Conservation (phyloP, 345 rosid species). For the Citropsis articulata region DNA sequence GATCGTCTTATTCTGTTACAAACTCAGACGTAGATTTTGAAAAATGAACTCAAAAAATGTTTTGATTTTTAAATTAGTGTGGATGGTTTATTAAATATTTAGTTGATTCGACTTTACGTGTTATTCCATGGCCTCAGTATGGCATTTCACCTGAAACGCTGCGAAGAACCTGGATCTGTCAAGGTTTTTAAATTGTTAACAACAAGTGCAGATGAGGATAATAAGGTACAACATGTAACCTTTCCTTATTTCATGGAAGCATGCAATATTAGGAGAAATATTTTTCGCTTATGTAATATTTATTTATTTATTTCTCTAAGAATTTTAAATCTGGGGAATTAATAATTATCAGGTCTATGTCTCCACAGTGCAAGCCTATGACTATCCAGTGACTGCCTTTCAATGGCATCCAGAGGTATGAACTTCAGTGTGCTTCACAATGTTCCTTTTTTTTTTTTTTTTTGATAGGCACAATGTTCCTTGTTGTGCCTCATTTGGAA, state of each 20-base stretch:
- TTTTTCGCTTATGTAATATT: background rate
- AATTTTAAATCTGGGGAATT: background rate
- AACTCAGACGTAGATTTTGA: background rate
- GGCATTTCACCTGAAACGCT: conserved; percentile 69
- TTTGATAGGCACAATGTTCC: background rate
- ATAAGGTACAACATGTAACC: conserved; percentile 42
- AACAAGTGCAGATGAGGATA: conserved; percentile 59
- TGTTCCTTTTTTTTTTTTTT: background rate
- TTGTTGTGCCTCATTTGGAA: background rate
- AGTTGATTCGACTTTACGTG: background rate
- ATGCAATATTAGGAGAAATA: too few relatives aligned
- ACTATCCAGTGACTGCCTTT: conserved; percentile 83
- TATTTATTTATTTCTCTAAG: background rate
- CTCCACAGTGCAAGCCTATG: conserved; percentile 70
- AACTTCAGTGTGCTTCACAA: conserved; percentile 3
- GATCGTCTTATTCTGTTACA: background rate
- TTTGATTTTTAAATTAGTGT: background rate
- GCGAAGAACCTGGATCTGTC: conserved; percentile 42
- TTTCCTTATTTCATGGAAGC: background rate
- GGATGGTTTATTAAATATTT: background rate
- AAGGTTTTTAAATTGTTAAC: conserved; percentile 70
- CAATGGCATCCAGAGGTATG: conserved; percentile 98
- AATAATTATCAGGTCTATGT: conserved; percentile 60
- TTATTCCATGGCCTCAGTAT: conserved; percentile 43
- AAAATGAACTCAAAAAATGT: background rate